Evolutionary conservation across 345 rosid genomes (phyloP).

Genomic region (Laguncularia racemosa): DNA sequence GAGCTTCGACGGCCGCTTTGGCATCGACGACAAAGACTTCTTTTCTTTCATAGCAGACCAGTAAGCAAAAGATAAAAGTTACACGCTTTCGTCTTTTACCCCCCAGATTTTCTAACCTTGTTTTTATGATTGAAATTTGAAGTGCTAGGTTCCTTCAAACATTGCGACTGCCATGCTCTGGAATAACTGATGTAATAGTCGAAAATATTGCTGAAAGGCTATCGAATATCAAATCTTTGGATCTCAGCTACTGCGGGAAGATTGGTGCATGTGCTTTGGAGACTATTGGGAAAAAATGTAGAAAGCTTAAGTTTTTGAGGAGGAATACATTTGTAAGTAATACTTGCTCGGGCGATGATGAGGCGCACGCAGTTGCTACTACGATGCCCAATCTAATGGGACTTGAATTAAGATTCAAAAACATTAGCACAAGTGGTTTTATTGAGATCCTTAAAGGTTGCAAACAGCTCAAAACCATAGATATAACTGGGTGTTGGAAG

Average conservation of each 20-base stretch:
- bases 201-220: conserved; percentile 19
- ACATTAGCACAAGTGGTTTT: conserved; percentile 19
- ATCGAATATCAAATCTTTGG: conserved; percentile 17
- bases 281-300: conserved; percentile 22
- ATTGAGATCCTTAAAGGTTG: conserved; percentile 17
- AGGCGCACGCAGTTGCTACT: conserved; percentile 23
- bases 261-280: conserved; percentile 18
- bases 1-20: conserved; percentile 14
- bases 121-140: conserved; percentile 6
- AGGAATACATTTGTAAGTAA: conserved; percentile 17
- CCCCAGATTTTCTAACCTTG: not conserved
- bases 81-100: not conserved
- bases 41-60: conserved; percentile 23
- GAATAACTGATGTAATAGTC: conserved; percentile 17
- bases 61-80: conserved; percentile 9
- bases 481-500: conserved; percentile 22
- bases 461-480: conserved; percentile 14
- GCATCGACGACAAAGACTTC: not conserved
- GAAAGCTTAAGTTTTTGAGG: conserved; percentile 13
- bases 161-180: conserved; percentile 21
- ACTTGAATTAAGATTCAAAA: conserved; percentile 23
- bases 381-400: conserved; percentile 29
- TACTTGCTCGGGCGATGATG: conserved; percentile 19
- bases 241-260: conserved; percentile 21
- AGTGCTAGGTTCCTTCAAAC: conserved; percentile 20